Conservation (phyloP, 2,329 filamentous ascomycete species). For the Fusarium sp. region DNA sequence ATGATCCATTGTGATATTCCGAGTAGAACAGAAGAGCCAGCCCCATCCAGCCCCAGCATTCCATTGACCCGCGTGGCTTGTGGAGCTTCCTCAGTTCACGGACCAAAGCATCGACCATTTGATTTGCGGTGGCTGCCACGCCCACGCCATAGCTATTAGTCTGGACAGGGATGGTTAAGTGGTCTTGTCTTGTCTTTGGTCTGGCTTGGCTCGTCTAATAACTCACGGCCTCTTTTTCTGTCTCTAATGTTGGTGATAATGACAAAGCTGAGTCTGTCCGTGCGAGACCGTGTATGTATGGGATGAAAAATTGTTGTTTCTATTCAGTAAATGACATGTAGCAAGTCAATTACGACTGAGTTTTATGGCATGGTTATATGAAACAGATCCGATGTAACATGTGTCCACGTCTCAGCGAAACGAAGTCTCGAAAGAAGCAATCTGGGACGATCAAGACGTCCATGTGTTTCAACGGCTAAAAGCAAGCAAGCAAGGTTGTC, state of each 20-base stretch:
- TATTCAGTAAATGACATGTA: neutral
- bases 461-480: conserved; percentile 27
- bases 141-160: conserved; percentile 7
- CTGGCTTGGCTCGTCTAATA: conserved; percentile 7
- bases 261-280: conserved; percentile 31
- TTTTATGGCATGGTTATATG: neutral
- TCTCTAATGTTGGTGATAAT: conserved; percentile 13
- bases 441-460: conserved; percentile 19
- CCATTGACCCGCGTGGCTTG: conserved; percentile 45
- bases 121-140: conserved; percentile 31
- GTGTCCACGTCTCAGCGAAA: conserved; percentile 36
- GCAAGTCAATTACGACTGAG: neutral
- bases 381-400: conserved; percentile 4
- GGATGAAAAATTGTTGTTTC: conserved; percentile 18
- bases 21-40: neutral
- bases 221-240: neutral
- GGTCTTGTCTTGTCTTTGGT: conserved; percentile 20
- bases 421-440: conserved; percentile 19
- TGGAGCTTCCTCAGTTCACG: conserved; percentile 33
- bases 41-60: conserved; percentile 30
- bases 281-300: conserved; percentile 28
- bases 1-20: conserved; percentile 10
- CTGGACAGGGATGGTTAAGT: conserved; percentile 1
- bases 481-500: conserved; percentile 16
- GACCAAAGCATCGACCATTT: conserved; percentile 27